phyloP scores from a whole-genome alignment of 768 basidiomycete species.

The Macrolepiota fuliginosa region DNA sequence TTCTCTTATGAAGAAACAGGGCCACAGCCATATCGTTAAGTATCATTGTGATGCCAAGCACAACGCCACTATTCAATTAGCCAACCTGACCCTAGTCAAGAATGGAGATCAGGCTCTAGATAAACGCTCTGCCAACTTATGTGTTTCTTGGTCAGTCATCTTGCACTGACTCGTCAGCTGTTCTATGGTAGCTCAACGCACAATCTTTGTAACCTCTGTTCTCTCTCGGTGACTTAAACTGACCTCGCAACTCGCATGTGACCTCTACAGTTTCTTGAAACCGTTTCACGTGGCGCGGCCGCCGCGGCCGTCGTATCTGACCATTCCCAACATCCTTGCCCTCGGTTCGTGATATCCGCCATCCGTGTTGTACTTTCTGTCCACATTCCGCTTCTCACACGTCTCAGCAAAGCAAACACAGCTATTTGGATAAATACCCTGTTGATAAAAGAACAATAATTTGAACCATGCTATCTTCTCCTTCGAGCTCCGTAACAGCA shows the following conservation, averaged over 20 bases:
- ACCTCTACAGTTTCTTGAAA: not conserved
- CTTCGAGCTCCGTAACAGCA: slow-evolving; percentile 37
- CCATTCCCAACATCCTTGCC: slow-evolving; percentile 3
- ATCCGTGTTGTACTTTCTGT: slow-evolving; percentile 5
- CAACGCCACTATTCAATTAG: not conserved
- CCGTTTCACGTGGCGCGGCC: not conserved
- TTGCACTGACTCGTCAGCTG: not conserved
- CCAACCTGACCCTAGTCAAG: not conserved
- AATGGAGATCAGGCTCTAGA: not conserved
- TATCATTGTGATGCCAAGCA: not conserved
- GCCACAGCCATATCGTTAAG: not conserved
- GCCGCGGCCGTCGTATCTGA: not conserved
- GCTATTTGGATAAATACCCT: slow-evolving; percentile 25
- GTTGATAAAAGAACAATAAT: slow-evolving; percentile 23
- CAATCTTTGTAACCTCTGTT: not conserved
- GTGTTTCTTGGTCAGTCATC: not conserved
- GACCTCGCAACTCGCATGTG: not conserved
- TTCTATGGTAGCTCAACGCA: not conserved
- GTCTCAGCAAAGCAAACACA: slow-evolving; percentile 38
- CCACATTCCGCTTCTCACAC: slow-evolving; percentile 21
- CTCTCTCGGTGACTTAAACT: not conserved
- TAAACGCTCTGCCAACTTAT: not conserved
- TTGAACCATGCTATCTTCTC: slow-evolving; percentile 26
- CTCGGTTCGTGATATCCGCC: slow-evolving; percentile 5
- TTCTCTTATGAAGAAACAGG: no score